Conservation (phyloP, 1,284 basidiomycete genomes). For the Taiwanofungus camphoratus region DNA sequence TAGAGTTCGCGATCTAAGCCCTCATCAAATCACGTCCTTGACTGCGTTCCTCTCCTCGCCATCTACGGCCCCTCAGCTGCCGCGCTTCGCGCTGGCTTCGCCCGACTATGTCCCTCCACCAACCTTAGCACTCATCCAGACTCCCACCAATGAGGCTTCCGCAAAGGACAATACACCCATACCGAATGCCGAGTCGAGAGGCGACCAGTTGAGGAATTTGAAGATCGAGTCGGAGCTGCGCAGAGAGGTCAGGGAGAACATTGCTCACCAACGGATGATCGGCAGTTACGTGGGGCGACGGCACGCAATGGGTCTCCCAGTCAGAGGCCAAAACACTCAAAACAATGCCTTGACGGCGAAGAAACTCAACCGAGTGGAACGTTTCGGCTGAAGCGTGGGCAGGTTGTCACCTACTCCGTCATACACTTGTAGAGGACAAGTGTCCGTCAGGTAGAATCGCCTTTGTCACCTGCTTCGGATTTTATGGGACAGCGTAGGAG, state of each 20-base stretch:
- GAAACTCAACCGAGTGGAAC: conserved; percentile 73
- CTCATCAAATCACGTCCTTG: conserved; percentile 77
- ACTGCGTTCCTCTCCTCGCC: conserved; percentile 89
- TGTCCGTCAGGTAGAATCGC: too few species aligned
- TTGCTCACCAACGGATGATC: conserved; percentile 85
- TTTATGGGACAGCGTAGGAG: background rate
- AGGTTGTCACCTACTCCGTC: background rate
- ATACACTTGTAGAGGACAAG: too few species aligned
- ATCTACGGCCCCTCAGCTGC: conserved; percentile 55
- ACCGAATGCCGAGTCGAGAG: conserved; percentile 10
- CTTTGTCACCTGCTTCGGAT: too few species aligned
- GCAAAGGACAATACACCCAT: too few species aligned
- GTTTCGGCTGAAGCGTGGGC: conserved; percentile 25
- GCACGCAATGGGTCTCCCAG: conserved; percentile 85
- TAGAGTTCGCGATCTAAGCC: conserved; percentile 71
- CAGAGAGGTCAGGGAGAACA: conserved; percentile 79
- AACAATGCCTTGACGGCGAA: conserved; percentile 82
- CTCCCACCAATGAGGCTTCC: background rate
- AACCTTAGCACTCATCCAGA: conserved; percentile 38
- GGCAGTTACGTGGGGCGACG: conserved; percentile 84
- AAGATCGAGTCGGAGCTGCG: conserved; percentile 81
- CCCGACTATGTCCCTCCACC: conserved; percentile 44
- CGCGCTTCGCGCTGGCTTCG: conserved; percentile 57
- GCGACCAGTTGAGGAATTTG: conserved; percentile 63
- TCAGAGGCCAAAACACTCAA: conserved; percentile 86